Conservation (phyloP, 176 grass and related monocot genomes). For the Oryza punctata region DNA sequence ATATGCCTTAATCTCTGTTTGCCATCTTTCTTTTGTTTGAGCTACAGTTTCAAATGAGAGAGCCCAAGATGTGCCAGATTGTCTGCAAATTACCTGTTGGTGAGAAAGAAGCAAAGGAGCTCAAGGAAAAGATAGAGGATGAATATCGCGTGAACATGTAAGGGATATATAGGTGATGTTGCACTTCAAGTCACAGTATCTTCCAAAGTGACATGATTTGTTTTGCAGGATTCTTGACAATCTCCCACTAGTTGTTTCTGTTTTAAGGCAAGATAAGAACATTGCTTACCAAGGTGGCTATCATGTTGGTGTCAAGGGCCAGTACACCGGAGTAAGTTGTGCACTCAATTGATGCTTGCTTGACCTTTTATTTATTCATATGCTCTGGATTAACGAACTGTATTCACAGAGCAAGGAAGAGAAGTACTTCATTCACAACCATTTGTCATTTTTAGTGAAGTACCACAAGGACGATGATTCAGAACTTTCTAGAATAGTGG, state of each 20-base stretch:
- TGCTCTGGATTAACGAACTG: not conserved
- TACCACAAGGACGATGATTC: conserved; percentile 52
- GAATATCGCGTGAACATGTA: conserved; percentile 70
- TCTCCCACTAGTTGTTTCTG: conserved; percentile 58
- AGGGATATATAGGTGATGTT: not conserved
- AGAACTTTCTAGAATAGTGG: conserved; percentile 58
- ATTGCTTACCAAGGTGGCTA: conserved; percentile 57
- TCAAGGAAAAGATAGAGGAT: conserved; percentile 77
- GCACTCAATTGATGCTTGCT: conserved; percentile 16
- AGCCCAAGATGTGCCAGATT: conserved; percentile 64
- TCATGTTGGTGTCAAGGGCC: conserved; percentile 62
- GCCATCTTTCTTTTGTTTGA: conserved; percentile 1
- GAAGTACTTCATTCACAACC: conserved; percentile 67
- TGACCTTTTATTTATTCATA: conserved; percentile 7
- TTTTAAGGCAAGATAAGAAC: conserved; percentile 48
- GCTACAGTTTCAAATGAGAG: conserved; percentile 60
- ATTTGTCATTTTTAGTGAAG: conserved; percentile 56
- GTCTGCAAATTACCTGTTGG: conserved; percentile 47
- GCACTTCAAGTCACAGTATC: conserved; percentile 3
- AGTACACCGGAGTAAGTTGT: conserved; percentile 53
- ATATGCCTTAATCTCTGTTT: not conserved
- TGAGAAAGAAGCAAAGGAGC: conserved; percentile 63
- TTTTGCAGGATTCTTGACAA: conserved; percentile 68
- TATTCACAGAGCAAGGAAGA: conserved; percentile 58
- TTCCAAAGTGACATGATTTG: conserved; percentile 16